Evolutionary conservation across 2,329 filamentous ascomycete genomes (phyloP), one percentile per base, ranked within the genome.

Genomic region (Sporothrix dimorphospora): DNA sequence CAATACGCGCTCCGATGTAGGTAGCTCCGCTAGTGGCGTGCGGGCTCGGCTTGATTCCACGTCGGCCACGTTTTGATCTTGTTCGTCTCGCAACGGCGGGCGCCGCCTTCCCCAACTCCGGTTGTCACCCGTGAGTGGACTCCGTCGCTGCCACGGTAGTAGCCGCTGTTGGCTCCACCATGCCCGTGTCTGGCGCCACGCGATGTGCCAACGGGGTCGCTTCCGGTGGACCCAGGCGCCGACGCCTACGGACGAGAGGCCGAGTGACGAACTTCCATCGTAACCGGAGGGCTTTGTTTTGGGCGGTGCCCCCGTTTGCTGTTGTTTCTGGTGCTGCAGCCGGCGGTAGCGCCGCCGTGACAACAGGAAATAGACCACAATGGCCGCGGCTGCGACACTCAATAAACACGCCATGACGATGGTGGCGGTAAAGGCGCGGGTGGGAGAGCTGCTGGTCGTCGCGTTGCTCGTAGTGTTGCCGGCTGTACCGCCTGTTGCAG

Each of bases 181-280:
- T 38, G 55, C 59, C 3, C 30, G 14, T n/a, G 49, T 53, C 16
- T 19, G 21, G 27, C 57, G 55, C 69, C 69, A 59, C 9, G 34
- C 16, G 6, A 9, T 27, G 3, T 19, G 57, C 66, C 51, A 61
- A 8, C 66, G 66, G 16, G 55, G 66, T 11, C 66, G 57, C 40
- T 21, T 38, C 8, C 59, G 24, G 4, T 34, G 67, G 21, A 72
- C 57, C 71, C 71, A 72, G 6, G 71, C 71, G 27, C 71, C 71
- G 11, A 72, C 67, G n/a, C 71, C 71, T 24, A 72, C 71, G 7
- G 71, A 55, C 40, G 68, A 70, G 45, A n/a, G n/a, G 1, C 55
- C 53, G 3, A 53, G 6, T 2, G 45, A 42, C 4, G 65, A 68
- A 12, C 30, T 40, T 11, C 45, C 27, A 24, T 30, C 40, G 6